A percentile compares a stretch with the other conserved stretches of the same genome.
Evolutionary conservation across 345 rosid genomes (phyloP).

Genomic region (Brassica nigra): DNA sequence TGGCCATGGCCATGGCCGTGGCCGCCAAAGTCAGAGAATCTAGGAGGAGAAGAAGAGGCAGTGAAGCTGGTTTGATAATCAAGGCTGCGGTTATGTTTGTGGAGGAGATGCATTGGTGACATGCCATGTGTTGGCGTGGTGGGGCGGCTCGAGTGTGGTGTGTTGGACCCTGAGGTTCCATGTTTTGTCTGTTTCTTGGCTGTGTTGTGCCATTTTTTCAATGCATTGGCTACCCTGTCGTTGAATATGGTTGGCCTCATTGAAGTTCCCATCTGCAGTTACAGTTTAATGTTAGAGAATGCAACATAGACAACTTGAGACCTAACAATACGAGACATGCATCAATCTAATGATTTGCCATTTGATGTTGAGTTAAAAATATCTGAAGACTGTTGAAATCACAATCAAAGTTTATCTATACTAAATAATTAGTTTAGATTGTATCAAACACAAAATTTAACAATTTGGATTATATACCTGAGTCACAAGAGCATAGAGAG

Average conservation of each 20-base stretch:
- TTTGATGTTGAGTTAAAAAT: neutral
- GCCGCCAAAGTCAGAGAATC: slow-evolving; percentile 38
- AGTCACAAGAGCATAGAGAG: slow-evolving; percentile 94
- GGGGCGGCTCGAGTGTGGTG: slow-evolving; percentile 70
- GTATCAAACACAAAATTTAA: neutral
- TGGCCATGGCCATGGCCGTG: slow-evolving; percentile 39
- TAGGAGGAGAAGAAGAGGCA: slow-evolving; percentile 44
- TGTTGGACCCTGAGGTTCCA: slow-evolving; percentile 53
- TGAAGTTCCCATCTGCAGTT: slow-evolving; percentile 54
- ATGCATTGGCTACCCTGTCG: slow-evolving; percentile 63
- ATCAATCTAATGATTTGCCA: neutral
- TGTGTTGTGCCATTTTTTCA: slow-evolving; percentile 73
- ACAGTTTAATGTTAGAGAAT: slow-evolving; percentile 9
- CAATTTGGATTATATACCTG: slow-evolving; percentile 52
- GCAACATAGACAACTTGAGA: slow-evolving; percentile 36
- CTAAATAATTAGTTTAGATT: neutral
- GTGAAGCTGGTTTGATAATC: slow-evolving; percentile 49
- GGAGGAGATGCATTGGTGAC: neutral
- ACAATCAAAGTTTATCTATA: too few relatives aligned
- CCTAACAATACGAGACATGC: slow-evolving; percentile 43
- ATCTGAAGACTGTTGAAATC: neutral
- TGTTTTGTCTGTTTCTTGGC: slow-evolving; percentile 73
- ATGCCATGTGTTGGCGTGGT: slow-evolving; percentile 54
- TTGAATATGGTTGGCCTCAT: neutral
- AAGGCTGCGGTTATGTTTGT: slow-evolving; percentile 36